A percentile compares a stretch with the other conserved stretches of the same genome.
phyloP scores from a whole-genome alignment of 2,329 filamentous ascomycete genomes.

The Dothiorella sarmentorum region DNA sequence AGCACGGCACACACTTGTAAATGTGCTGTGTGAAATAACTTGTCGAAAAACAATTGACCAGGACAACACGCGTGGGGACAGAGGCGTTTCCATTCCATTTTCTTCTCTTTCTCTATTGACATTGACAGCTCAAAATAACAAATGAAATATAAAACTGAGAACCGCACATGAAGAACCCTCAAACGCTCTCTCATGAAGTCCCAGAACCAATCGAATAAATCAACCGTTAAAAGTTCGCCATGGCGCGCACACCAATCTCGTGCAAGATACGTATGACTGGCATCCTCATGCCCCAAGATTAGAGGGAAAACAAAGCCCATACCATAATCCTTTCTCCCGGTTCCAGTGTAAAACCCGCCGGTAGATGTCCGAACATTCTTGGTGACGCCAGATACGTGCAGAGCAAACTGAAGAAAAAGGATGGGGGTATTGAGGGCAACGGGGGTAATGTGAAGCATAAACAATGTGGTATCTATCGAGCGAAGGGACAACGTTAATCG shows the following conservation, averaged over 20 bases:
- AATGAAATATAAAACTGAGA: not conserved
- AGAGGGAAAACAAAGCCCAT: not conserved
- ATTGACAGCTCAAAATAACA: not conserved
- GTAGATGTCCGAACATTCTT: not conserved
- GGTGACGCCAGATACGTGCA: not conserved
- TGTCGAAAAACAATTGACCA: too few relatives aligned
- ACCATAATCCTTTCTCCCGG: not conserved
- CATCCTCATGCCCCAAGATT: not conserved
- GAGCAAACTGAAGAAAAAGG: not conserved
- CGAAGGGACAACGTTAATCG: not conserved
- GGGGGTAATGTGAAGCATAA: not conserved
- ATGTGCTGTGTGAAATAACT: too few relatives aligned
- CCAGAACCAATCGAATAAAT: not conserved
- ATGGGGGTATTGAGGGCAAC: not conserved
- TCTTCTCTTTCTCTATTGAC: not conserved
- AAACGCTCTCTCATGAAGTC: not conserved
- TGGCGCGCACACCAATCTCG: not conserved
- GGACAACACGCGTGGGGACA: not conserved
- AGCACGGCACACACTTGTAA: too few relatives aligned
- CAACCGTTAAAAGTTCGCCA: not conserved
- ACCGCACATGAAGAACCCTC: not conserved
- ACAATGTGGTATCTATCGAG: slow-evolving; percentile 16
- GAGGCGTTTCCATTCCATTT: not conserved
- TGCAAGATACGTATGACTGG: not conserved
- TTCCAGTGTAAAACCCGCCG: not conserved